Evolutionary conservation across 2,329 filamentous ascomycete species (phyloP).

Genomic region (Aureobasidium sp.): DNA sequence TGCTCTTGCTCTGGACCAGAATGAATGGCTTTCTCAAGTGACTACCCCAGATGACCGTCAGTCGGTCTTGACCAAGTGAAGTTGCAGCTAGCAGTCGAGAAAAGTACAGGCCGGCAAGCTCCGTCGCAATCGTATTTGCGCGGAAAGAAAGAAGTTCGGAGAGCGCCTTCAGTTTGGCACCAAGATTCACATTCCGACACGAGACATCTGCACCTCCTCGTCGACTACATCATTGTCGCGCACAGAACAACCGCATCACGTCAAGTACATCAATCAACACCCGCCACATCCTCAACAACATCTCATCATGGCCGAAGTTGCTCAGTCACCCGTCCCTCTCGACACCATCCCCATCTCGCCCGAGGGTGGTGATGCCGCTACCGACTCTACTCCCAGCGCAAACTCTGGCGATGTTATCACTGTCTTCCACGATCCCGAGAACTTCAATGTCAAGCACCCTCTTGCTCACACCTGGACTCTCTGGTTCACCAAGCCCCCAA

Average conservation of each 20-base stretch:
- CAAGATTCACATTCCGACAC: background rate
- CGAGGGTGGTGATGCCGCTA: slow-evolving; percentile 39
- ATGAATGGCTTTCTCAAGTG: background rate
- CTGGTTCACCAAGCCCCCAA: slow-evolving; percentile 98
- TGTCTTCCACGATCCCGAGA: slow-evolving; percentile 95
- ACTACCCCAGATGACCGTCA: background rate
- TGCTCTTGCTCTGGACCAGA: no score
- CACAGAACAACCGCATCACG: background rate
- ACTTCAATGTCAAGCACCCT: slow-evolving; percentile 99
- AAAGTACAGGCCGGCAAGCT: background rate
- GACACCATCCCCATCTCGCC: slow-evolving; percentile 52
- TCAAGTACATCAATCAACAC: background rate
- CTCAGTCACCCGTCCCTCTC: slow-evolving; percentile 45
- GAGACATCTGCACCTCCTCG: background rate
- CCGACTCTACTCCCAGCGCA: slow-evolving; percentile 33
- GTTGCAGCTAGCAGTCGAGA: background rate
- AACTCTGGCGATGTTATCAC: slow-evolving; percentile 62
- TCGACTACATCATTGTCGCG: background rate
- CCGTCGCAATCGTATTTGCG: background rate
- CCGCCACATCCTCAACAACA: background rate
- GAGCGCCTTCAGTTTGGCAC: background rate
- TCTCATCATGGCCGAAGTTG: slow-evolving; percentile 30
- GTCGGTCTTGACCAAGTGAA: background rate
- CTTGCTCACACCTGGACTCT: slow-evolving; percentile 97
- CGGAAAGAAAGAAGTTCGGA: background rate